Percentiles rank a stretch among this genome's conserved stretches.
These are phyloP conservation scores for Coprinopsis strossmayeri DNA, from an alignment of 768 basidiomycete species.

Conservation along the genomic window DNA sequence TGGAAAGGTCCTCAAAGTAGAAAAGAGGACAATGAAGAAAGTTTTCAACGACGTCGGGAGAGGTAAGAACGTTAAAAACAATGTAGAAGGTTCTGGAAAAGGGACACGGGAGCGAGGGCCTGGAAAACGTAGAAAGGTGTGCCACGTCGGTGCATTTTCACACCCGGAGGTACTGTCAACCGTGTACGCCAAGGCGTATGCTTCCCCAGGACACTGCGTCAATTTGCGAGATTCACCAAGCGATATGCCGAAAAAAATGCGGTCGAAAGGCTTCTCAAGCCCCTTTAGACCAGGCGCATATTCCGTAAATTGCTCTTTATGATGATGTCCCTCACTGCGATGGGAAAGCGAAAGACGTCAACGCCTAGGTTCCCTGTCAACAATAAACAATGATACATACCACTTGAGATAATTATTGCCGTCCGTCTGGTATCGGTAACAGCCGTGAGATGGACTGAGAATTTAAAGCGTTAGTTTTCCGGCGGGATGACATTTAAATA, in stretches of 20 bases:
- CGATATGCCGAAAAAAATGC: constrained; percentile 3
- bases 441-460: constrained; percentile 67
- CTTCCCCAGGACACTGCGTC: not conserved
- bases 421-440: constrained; percentile 79
- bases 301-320: constrained; percentile 59
- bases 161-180: not conserved
- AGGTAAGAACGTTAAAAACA: no score
- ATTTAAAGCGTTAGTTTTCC: constrained; percentile 1
- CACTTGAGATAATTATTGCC: constrained; percentile 64
- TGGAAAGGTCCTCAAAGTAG: no score
- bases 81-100: no score
- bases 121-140: no score
- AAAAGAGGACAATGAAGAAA: no score
- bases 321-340: constrained; percentile 62
- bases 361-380: not conserved
- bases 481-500: not conserved
- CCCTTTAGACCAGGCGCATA: constrained; percentile 41
- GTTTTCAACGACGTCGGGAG: no score
- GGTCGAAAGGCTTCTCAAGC: not conserved
- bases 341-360: constrained; percentile 1
- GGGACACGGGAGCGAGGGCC: no score
- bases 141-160: not conserved
- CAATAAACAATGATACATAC: constrained; percentile 31
- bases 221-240: not conserved
- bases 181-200: not conserved